Conservation (phyloP, 1,284 basidiomycete species). For the Malassezia globosa region DNA sequence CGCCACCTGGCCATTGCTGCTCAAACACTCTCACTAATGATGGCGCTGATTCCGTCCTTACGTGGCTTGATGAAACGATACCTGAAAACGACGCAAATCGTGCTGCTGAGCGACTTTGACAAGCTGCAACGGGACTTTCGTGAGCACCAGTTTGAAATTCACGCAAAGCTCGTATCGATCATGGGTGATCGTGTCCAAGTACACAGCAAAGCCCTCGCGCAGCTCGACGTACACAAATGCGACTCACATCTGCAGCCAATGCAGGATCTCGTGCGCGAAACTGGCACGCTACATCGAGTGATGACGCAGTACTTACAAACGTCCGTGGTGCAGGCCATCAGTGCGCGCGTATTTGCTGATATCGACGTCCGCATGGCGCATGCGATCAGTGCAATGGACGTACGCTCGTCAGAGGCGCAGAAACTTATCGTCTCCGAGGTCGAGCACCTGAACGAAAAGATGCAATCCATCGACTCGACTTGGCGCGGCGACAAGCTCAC, state of each 20-base stretch:
- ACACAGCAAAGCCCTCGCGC: constrained; percentile 62
- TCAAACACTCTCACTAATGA: constrained; percentile 84
- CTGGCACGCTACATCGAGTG: constrained; percentile 89
- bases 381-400: constrained; percentile 28
- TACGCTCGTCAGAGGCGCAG: constrained; percentile 20
- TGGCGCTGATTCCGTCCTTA: constrained; percentile 88
- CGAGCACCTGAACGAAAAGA: constrained; percentile 27
- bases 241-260: constrained; percentile 51
- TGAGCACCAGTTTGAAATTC: constrained; percentile 98
- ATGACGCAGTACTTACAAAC: constrained; percentile 69
- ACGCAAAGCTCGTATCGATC: constrained; percentile 91
- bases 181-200: constrained; percentile 88
- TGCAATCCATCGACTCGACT: constrained; percentile 27
- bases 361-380: constrained; percentile 32
- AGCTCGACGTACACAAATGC: constrained; percentile 16
- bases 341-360: constrained; percentile 28
- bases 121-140: constrained; percentile 95
- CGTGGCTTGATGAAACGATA: constrained; percentile 87
- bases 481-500: constrained; percentile 30
- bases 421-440: constrained; percentile 25
- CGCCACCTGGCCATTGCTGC: constrained; percentile 88
- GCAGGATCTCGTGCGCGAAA: constrained; percentile 84
- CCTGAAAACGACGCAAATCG: constrained; percentile 78
- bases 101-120: constrained; percentile 95
- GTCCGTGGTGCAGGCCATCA: constrained; percentile 28